Evolutionary conservation across 768 basidiomycete genomes (phyloP).

Genomic region (Boletus subparvulus): DNA sequence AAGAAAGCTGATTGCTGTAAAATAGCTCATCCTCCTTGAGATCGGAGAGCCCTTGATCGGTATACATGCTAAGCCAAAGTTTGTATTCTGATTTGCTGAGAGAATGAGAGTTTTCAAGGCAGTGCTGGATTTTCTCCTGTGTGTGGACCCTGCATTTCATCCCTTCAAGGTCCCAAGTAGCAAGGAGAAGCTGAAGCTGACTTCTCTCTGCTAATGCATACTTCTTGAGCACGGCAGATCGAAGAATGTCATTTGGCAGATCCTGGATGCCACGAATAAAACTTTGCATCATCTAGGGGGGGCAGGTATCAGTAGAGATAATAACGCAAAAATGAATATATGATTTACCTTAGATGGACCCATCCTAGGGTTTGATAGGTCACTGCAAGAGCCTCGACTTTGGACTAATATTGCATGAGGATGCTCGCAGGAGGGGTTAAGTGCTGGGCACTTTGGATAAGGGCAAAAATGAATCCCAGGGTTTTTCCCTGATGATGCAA

Average conservation of each 20-base stretch:
- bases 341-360: neutral
- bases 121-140: neutral
- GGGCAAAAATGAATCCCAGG: neutral
- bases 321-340: neutral
- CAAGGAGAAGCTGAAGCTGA: neutral
- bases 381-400: neutral
- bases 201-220: neutral
- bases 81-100: no score
- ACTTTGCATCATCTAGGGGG: no score
- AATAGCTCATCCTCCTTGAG: no score
- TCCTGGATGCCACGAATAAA: neutral
- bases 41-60: no score
- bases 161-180: neutral
- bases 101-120: neutral
- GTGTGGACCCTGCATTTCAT: neutral
- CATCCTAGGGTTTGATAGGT: neutral
- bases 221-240: neutral
- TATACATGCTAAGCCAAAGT: no score
- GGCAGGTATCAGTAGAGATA: no score
- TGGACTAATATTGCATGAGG: neutral
- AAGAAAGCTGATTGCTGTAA: no score
- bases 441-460: neutral
- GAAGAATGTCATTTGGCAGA: neutral
- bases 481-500: no score
- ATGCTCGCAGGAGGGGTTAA: neutral